A percentile compares a stretch with the other conserved stretches of the same genome.
Evolutionary conservation across 2,329 filamentous ascomycete genomes (phyloP).

Genomic region (Xylaria sp.): DNA sequence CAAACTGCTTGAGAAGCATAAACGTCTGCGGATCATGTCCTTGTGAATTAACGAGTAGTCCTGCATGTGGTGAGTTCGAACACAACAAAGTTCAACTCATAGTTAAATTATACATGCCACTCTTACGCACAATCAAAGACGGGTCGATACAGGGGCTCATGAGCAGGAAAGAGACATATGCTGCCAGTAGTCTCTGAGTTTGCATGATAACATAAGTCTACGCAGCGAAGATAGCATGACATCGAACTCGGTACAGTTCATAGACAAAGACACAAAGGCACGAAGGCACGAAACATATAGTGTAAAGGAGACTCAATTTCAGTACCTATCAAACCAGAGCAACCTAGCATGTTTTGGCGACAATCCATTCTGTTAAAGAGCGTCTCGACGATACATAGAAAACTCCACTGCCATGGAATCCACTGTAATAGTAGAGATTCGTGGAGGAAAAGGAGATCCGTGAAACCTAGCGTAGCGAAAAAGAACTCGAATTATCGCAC

Average conservation of each 20-base stretch:
- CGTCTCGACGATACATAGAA: slow-evolving; percentile 35
- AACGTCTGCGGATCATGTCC: background rate
- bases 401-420: slow-evolving; percentile 19
- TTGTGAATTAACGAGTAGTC: background rate
- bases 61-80: background rate
- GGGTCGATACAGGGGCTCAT: background rate
- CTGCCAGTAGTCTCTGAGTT: too few species aligned
- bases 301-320: slow-evolving; percentile 36
- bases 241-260: background rate
- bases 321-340: slow-evolving; percentile 32
- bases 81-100: background rate
- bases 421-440: slow-evolving; percentile 27
- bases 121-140: background rate
- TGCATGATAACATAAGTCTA: too few species aligned
- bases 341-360: slow-evolving; percentile 28
- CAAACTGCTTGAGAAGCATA: background rate
- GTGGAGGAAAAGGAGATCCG: slow-evolving; percentile 22
- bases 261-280: background rate
- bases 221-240: background rate
- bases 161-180: background rate
- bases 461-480: slow-evolving; percentile 31
- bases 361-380: slow-evolving; percentile 41
- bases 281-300: background rate
- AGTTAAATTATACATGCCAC: background rate
- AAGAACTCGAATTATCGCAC: slow-evolving; percentile 30